Percentiles rank a stretch among this genome's conserved stretches.
These are phyloP conservation scores for Tricharina praecox DNA, from an alignment of 495 filamentous ascomycete genomes.

Conservation along the genomic window DNA sequence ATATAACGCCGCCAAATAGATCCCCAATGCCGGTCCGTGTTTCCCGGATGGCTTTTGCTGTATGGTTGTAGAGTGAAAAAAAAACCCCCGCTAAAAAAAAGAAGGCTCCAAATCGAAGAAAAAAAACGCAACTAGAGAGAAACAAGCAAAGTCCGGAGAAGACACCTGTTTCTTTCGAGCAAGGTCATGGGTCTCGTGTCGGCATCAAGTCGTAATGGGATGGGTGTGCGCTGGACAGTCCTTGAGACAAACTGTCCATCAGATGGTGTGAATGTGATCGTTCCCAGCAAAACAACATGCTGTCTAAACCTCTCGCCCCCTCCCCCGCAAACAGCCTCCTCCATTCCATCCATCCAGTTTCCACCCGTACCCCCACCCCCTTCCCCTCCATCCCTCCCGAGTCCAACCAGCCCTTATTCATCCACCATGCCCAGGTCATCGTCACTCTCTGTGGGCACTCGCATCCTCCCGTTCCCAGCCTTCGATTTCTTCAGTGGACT, in stretches of 20 bases:
- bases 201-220: neutral
- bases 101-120: neutral
- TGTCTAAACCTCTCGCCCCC: neutral
- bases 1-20: neutral
- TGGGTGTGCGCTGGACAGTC: neutral
- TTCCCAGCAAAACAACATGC: neutral
- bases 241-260: neutral
- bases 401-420: neutral
- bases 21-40: neutral
- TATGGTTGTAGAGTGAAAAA: neutral
- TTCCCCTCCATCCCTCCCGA: neutral
- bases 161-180: neutral
- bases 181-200: neutral
- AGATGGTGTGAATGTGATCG: neutral
- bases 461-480: constrained; percentile 14
- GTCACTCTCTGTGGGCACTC: neutral
- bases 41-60: neutral
- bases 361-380: neutral
- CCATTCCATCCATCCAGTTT: neutral
- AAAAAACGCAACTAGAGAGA: neutral
- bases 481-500: constrained; percentile 24
- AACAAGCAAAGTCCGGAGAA: no score
- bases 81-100: constrained; percentile 1
- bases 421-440: neutral
- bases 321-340: neutral